Evolutionary conservation across 208 protist species (phyloP).

Genomic region (Wallacemonas collosoma): DNA sequence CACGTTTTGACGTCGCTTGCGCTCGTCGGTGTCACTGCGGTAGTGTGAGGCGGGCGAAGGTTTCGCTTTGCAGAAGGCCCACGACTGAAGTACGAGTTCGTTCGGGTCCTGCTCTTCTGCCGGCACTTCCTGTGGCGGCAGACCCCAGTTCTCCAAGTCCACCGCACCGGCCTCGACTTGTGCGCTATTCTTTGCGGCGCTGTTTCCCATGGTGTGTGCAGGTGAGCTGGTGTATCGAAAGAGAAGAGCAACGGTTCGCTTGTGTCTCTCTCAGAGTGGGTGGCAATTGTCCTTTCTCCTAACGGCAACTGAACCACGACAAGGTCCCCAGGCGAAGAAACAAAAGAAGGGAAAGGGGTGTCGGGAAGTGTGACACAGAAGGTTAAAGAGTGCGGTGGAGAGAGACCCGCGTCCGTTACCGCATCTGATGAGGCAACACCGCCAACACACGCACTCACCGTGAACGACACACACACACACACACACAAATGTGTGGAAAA

Average conservation of each 20-base stretch:
- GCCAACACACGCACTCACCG: no score
- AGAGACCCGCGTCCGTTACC: no score
- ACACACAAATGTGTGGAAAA: conserved; percentile 9
- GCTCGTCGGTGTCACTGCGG: conserved; percentile 86
- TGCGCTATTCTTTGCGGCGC: conserved; percentile 21
- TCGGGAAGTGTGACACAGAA: no score
- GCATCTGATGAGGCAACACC: no score
- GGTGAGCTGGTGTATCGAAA: background rate
- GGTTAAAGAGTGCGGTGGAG: no score
- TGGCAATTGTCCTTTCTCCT: no score
- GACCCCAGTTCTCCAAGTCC: conserved; percentile 58
- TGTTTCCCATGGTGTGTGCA: conserved; percentile 40
- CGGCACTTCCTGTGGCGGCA: conserved; percentile 70
- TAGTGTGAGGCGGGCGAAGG: conserved; percentile 64
- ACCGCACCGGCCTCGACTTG: conserved; percentile 24
- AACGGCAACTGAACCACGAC: no score
- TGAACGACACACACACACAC: background rate
- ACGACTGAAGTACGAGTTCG: conserved; percentile 90
- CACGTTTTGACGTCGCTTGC: conserved; percentile 57
- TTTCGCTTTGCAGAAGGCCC: conserved; percentile 92
- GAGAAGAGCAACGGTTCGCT: background rate
- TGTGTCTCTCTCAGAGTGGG: background rate
- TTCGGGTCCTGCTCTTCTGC: conserved; percentile 70
- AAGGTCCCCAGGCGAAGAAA: no score
- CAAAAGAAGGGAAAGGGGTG: no score